Percentiles rank a stretch among this genome's conserved stretches.
phyloP scores from a whole-genome alignment of 768 basidiomycete genomes.

The Xerocomellus intermedius region DNA sequence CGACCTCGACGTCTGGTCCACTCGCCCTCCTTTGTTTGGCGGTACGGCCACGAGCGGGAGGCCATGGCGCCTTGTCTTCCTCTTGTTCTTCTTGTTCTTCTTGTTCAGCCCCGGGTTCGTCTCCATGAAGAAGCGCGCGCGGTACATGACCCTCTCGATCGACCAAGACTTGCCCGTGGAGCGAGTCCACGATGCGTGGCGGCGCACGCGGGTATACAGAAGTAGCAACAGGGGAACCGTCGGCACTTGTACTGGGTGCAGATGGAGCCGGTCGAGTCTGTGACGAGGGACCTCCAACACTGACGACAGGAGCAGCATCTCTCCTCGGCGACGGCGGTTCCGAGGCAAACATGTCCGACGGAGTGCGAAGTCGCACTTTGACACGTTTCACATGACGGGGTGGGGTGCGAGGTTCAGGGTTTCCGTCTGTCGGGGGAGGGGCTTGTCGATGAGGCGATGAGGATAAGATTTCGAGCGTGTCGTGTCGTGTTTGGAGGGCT shows the following conservation, averaged over 20 bases:
- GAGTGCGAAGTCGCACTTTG: conserved; percentile 6
- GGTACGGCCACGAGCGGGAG: conserved; percentile 11
- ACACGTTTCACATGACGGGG: conserved; percentile 1
- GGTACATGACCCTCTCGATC: conserved; percentile 18
- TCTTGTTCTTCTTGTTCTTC: not conserved
- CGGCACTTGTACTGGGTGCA: not conserved
- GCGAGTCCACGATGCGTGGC: conserved; percentile 19
- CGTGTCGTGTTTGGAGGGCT: not conserved
- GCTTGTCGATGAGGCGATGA: not conserved
- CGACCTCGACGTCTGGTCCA: not conserved
- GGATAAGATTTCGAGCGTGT: not conserved
- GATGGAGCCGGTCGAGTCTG: not conserved
- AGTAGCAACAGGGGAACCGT: not conserved
- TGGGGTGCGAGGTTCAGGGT: not conserved
- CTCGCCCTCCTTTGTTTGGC: not conserved
- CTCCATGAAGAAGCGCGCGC: not conserved
- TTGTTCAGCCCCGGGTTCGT: not conserved
- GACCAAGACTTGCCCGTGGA: conserved; percentile 21
- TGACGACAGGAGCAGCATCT: not conserved
- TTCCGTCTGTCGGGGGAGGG: not conserved
- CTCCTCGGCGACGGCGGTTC: conserved; percentile 12
- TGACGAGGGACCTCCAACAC: not conserved
- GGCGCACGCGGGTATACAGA: conserved; percentile 14
- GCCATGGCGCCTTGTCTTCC: conserved; percentile 6
- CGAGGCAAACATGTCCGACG: conserved; percentile 20